Evolutionary conservation across 805 yeast species (phyloP).

Genomic region (Saccharomycopsis javanensis): DNA sequence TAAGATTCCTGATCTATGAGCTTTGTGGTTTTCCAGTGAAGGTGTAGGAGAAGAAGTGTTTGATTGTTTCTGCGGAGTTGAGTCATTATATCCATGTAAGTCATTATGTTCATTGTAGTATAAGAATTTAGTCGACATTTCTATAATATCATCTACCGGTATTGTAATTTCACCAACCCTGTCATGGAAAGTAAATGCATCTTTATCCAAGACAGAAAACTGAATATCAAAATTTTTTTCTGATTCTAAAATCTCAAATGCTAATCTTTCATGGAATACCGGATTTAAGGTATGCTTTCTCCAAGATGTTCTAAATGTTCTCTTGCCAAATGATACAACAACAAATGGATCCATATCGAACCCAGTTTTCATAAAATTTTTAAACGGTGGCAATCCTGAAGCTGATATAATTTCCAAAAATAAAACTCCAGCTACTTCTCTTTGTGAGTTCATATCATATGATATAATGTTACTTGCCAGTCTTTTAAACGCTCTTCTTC

Average conservation of each 20-base stretch:
- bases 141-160: conserved; percentile 41
- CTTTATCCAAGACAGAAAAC: conserved; percentile 76
- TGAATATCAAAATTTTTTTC: conserved; percentile 59
- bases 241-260: conserved; percentile 62
- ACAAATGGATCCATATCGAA: conserved; percentile 97
- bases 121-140: conserved; percentile 15
- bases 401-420: conserved; percentile 71
- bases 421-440: conserved; percentile 54
- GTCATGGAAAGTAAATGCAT: conserved; percentile 74
- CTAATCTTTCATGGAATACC: conserved; percentile 65
- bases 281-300: conserved; percentile 77
- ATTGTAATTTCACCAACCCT: conserved; percentile 60
- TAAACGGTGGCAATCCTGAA: conserved; percentile 67
- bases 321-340: conserved; percentile 80
- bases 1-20: conserved; percentile 15
- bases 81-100: not conserved
- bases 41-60: not conserved
- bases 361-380: conserved; percentile 53
- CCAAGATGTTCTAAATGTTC: conserved; percentile 79
- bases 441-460: conserved; percentile 31
- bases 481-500: not conserved
- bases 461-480: not conserved
- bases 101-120: conserved; percentile 14
- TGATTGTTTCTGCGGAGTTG: not conserved
- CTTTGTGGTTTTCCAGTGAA: not conserved